These are phyloP conservation scores for Mycena belliarum DNA, from an alignment of 768 basidiomycete species.

Conservation along the genomic window DNA sequence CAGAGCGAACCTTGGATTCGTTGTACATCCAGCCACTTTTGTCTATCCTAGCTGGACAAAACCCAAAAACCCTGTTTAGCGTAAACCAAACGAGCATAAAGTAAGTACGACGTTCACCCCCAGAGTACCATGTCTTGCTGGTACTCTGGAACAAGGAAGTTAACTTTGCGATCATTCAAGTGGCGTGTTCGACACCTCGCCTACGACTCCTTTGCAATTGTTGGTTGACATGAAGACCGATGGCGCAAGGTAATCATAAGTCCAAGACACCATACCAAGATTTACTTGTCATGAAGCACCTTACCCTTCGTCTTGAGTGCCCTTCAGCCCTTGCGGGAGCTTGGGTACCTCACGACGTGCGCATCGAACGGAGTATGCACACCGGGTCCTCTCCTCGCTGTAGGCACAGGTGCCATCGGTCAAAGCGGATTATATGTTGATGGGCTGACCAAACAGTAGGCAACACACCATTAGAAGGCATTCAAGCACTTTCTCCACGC, in stretches of 20 bases:
- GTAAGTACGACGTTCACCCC: neutral
- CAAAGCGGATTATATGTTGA: neutral
- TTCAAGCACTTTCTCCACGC: conserved; percentile 45
- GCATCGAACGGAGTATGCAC: conserved; percentile 39
- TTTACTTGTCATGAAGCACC: conserved; percentile 22
- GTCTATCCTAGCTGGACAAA: conserved; percentile 40
- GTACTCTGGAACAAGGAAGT: too few relatives aligned
- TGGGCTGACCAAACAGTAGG: neutral
- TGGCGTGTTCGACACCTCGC: conserved; percentile 51
- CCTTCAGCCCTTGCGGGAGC: conserved; percentile 45
- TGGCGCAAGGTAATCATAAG: conserved; percentile 44
- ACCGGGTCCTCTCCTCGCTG: conserved; percentile 39
- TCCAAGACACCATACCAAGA: too few relatives aligned
- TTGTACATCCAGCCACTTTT: conserved; percentile 50
- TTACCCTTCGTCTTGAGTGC: conserved; percentile 46
- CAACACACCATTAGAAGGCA: conserved; percentile 48
- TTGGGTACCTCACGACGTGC: conserved; percentile 48
- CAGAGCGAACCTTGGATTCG: conserved; percentile 46
- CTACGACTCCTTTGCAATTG: conserved; percentile 44
- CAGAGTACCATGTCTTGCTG: too few relatives aligned
- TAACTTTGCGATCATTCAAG: conserved; percentile 33
- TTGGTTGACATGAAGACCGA: conserved; percentile 56
- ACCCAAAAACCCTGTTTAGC: conserved; percentile 44
- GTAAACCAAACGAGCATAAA: conserved; percentile 39
- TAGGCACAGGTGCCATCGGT: conserved; percentile 43